Percentiles rank a stretch among this genome's conserved stretches.
Conservation (phyloP, 805 yeast species). For the Cyberlindnera amylophila region DNA sequence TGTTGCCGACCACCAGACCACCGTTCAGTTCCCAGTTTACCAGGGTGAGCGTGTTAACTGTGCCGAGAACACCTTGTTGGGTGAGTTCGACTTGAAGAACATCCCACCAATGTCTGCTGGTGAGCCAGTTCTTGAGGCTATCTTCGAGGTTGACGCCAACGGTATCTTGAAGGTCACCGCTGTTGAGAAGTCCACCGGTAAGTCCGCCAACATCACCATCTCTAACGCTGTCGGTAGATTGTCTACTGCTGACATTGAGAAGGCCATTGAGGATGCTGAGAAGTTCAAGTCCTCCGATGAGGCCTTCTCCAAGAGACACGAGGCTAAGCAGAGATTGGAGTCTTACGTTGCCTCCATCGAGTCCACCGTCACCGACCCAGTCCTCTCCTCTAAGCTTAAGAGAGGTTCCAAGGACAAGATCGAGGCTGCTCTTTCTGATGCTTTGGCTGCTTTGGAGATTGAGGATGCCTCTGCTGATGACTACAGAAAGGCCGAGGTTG, state of each 20-base stretch:
- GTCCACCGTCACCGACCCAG: slow-evolving; percentile 96
- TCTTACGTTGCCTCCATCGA: slow-evolving; percentile 96
- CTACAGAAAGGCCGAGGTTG: slow-evolving; percentile 98
- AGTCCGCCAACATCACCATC: slow-evolving; percentile 96
- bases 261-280: slow-evolving; percentile 98
- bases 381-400: slow-evolving; percentile 95
- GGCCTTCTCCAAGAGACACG: slow-evolving; percentile 99
- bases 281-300: slow-evolving; percentile 98
- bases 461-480: slow-evolving; percentile 97
- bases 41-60: slow-evolving; percentile 99
- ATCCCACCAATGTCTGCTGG: slow-evolving; percentile 99
- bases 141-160: slow-evolving; percentile 98
- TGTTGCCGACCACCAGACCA: slow-evolving; percentile 97
- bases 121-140: slow-evolving; percentile 98
- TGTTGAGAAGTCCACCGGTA: slow-evolving; percentile 97
- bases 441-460: slow-evolving; percentile 94
- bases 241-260: slow-evolving; percentile 92
- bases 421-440: slow-evolving; percentile 96
- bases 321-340: slow-evolving; percentile 98
- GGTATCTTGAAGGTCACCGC: slow-evolving; percentile 99
- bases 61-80: slow-evolving; percentile 93
- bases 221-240: slow-evolving; percentile 99
- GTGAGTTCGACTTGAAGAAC: slow-evolving; percentile 97
- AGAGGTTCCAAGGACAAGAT: slow-evolving; percentile 95
- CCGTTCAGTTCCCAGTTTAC: slow-evolving; percentile 98